Conservation (phyloP, 2,329 filamentous ascomycete genomes). For the Claviceps sorghi region DNA sequence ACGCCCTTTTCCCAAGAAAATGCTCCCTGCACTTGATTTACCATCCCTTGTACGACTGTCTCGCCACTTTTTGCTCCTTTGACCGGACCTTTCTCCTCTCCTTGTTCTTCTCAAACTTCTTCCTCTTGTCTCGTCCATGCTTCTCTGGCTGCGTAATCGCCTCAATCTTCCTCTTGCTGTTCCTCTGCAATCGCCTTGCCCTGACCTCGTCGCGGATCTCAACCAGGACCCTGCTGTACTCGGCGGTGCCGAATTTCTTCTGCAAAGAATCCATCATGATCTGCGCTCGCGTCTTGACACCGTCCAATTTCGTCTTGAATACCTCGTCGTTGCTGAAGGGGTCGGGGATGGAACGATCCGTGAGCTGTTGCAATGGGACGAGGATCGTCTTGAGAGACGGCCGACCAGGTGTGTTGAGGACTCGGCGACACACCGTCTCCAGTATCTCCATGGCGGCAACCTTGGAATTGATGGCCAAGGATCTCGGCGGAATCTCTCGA, state of each 20-base stretch:
- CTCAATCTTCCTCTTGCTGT: conserved; percentile 78
- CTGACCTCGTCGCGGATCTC: conserved; percentile 60
- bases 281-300: conserved; percentile 55
- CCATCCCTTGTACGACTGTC: conserved; percentile 51
- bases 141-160: conserved; percentile 70
- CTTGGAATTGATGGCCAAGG: conserved; percentile 55
- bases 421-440: conserved; percentile 49
- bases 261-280: conserved; percentile 73
- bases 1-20: conserved; percentile 11
- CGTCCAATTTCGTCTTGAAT: conserved; percentile 56
- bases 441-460: conserved; percentile 61
- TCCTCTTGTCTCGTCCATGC: conserved; percentile 63
- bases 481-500: conserved; percentile 52
- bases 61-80: conserved; percentile 53
- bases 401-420: conserved; percentile 40
- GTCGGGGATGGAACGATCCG: conserved; percentile 59
- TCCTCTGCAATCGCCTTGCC: conserved; percentile 56
- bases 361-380: conserved; percentile 61
- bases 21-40: conserved; percentile 12
- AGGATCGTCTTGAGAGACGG: conserved; percentile 48
- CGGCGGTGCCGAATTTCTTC: conserved; percentile 65
- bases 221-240: conserved; percentile 61
- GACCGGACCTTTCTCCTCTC: conserved; percentile 68
- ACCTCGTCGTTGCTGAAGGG: conserved; percentile 56
- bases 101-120: conserved; percentile 73